A percentile compares a stretch with the other conserved stretches of the same genome.
Conservation (phyloP, 129 eudicot genomes). For the Rutidosis leptorrhynchoides region DNA sequence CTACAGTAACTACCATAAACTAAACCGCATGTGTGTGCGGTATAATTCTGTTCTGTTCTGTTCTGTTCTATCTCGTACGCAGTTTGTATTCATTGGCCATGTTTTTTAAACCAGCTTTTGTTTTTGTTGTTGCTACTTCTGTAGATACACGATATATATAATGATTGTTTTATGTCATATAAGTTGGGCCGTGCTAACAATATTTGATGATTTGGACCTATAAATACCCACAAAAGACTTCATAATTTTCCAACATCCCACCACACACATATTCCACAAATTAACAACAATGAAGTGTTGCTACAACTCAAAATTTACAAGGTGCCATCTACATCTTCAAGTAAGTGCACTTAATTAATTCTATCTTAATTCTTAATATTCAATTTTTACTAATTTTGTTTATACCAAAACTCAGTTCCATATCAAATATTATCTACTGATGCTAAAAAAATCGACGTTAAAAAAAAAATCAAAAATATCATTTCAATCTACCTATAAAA, state of each 20-base stretch:
- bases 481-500: neutral
- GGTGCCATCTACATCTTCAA: constrained; percentile 32
- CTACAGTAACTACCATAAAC: no score
- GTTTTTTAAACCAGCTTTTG: neutral
- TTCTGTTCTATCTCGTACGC: neutral
- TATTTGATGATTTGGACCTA: constrained; percentile 28
- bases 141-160: neutral
- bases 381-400: neutral
- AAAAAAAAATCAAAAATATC: neutral
- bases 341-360: constrained; percentile 28
- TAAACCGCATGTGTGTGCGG: neutral
- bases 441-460: no score
- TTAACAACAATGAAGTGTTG: constrained; percentile 30
- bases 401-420: neutral
- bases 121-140: neutral
- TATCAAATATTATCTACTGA: no score
- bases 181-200: neutral
- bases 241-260: constrained; percentile 24
- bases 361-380: constrained; percentile 14
- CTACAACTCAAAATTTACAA: constrained; percentile 7
- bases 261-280: constrained; percentile 40
- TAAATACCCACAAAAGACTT: constrained; percentile 41
- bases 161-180: neutral
- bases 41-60: neutral
- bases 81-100: neutral